A percentile compares a stretch with the other conserved stretches of the same genome.
Evolutionary conservation across 441 rosid genomes (phyloP).

Genomic region (Mallotus japonicus): DNA sequence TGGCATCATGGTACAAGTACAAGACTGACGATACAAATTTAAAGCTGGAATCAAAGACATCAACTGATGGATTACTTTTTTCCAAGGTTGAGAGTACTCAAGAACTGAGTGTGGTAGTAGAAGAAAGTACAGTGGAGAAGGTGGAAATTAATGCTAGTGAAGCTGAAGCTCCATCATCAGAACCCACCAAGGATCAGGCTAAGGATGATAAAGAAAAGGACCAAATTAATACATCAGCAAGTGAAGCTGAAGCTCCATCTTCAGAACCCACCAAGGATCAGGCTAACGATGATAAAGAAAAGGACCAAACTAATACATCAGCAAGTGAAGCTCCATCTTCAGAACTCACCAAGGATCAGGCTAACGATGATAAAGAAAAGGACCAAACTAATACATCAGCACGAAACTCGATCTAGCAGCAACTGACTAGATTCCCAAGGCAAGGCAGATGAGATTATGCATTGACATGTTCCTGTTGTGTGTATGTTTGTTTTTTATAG

Average conservation of each 20-base stretch:
- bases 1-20: slow-evolving; percentile 62
- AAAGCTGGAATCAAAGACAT: neutral
- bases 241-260: neutral
- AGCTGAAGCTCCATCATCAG: neutral
- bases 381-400: neutral
- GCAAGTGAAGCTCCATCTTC: neutral
- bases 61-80: neutral
- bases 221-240: neutral
- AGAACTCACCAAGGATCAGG: neutral
- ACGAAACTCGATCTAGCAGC: neutral
- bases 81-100: slow-evolving; percentile 7
- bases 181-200: neutral
- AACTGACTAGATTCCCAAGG: neutral
- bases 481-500: neutral
- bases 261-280: neutral
- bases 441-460: neutral
- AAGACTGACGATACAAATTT: slow-evolving; percentile 21
- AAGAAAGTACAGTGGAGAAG: neutral
- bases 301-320: neutral
- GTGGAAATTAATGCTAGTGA: neutral
- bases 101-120: neutral
- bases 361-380: neutral
- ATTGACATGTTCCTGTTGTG: neutral
- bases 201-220: neutral
- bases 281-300: neutral